Percentiles rank a stretch among this genome's conserved stretches.
These are phyloP conservation scores for Cercophora samala DNA, from an alignment of 495 filamentous ascomycete genomes.

Conservation along the genomic window DNA sequence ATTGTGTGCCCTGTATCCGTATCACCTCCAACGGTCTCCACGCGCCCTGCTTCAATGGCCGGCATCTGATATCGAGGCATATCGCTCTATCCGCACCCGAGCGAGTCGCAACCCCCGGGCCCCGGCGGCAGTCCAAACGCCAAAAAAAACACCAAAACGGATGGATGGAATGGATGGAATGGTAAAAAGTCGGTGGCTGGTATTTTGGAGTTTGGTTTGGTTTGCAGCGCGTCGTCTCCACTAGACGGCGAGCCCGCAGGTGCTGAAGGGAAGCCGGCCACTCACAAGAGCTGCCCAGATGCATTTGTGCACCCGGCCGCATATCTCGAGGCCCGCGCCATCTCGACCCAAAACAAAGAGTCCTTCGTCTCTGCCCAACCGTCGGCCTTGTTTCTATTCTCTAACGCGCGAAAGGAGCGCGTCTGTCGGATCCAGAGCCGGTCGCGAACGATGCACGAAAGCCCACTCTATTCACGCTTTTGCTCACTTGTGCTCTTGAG, in stretches of 20 bases:
- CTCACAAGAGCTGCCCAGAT: conserved; percentile 29
- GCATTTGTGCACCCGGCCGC: conserved; percentile 35
- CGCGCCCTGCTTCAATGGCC: background rate
- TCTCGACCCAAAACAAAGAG: conserved; percentile 31
- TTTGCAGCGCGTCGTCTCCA: conserved; percentile 22
- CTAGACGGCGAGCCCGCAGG: conserved; percentile 26
- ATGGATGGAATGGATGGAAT: conserved; percentile 37
- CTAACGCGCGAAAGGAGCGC: conserved; percentile 35
- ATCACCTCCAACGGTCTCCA: background rate
- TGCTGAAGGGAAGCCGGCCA: conserved; percentile 27
- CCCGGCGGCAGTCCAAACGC: conserved; percentile 4
- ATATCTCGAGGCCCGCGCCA: conserved; percentile 38
- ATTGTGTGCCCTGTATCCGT: background rate
- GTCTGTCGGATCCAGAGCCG: conserved; percentile 27
- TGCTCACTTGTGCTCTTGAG: background rate
- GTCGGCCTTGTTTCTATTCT: conserved; percentile 36
- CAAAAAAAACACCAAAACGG: conserved; percentile 26
- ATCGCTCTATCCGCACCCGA: background rate
- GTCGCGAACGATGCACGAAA: conserved; percentile 14
- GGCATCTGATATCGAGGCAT: background rate
- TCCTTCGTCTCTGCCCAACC: conserved; percentile 23
- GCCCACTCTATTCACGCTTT: background rate
- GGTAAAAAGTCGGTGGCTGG: conserved; percentile 14
- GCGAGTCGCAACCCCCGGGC: no score
- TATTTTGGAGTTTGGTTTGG: conserved; percentile 6